phyloP scores from a whole-genome alignment of 2,329 filamentous ascomycete species.

The Phoma sp. region DNA sequence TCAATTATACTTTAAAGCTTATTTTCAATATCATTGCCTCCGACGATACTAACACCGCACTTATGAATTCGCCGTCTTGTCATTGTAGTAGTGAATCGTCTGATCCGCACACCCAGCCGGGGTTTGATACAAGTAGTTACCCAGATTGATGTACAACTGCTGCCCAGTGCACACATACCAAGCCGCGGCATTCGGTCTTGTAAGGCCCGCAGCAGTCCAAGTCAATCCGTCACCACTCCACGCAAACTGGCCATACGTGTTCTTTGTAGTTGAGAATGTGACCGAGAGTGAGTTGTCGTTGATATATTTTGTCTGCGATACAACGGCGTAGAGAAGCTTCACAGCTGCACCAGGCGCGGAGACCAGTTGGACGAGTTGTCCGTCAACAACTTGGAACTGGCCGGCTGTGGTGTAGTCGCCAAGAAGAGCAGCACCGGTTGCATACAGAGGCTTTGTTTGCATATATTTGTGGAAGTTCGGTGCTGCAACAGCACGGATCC shows the following conservation, averaged over 20 bases:
- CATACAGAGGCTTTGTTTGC: constrained; percentile 46
- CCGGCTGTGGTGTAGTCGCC: constrained; percentile 62
- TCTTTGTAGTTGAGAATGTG: constrained; percentile 60
- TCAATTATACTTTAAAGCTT: too few relatives aligned
- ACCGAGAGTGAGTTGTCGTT: constrained; percentile 56
- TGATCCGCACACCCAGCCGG: constrained; percentile 66
- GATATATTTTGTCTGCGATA: constrained; percentile 35
- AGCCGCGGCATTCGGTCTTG: constrained; percentile 63
- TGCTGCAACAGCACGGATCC: constrained; percentile 58
- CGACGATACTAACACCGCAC: too few relatives aligned
- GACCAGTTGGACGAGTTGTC: constrained; percentile 65
- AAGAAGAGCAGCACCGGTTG: constrained; percentile 60
- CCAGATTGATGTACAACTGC: constrained; percentile 65
- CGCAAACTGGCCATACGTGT: constrained; percentile 63
- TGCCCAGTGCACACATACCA: constrained; percentile 66
- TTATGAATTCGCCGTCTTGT: constrained; percentile 42
- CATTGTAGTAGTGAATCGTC: constrained; percentile 56
- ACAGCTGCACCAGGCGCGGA: constrained; percentile 56
- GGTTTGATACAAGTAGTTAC: constrained; percentile 65
- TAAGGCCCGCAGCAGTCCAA: constrained; percentile 60
- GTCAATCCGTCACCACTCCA: constrained; percentile 66
- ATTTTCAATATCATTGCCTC: too few relatives aligned
- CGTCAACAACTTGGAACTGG: constrained; percentile 64
- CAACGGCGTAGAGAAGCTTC: constrained; percentile 46
- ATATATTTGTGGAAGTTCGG: constrained; percentile 62